These are phyloP conservation scores for carrot (Daucus carota) DNA, from an alignment of 129 eudicot species.

Conservation along the genomic window DH1_v3.0 NC_030387.2:41516501-41517000, in stretches of 20 bases:
- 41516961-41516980: background rate
- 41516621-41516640: constrained; percentile 3
- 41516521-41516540: background rate
- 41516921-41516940: background rate
- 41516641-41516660: constrained; percentile 36
- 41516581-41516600: background rate
- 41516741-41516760: constrained; percentile 75
- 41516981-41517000: background rate
- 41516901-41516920: background rate
- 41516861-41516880: background rate
- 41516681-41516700: constrained; percentile 96
- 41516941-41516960: background rate
- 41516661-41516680: constrained; percentile 96
- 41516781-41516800: constrained; percentile 81
- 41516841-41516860: background rate
- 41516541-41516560: background rate
- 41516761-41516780: constrained; percentile 86
- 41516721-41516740: constrained; percentile 77
- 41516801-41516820: background rate
- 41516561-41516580: background rate
- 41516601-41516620: background rate
- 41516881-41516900: background rate
- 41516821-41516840: background rate
- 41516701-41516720: constrained; percentile 83
- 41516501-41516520: too few species aligned